phyloP scores from a whole-genome alignment of 176 grass and related monocot species.

The Triticum timopheevii region DNA sequence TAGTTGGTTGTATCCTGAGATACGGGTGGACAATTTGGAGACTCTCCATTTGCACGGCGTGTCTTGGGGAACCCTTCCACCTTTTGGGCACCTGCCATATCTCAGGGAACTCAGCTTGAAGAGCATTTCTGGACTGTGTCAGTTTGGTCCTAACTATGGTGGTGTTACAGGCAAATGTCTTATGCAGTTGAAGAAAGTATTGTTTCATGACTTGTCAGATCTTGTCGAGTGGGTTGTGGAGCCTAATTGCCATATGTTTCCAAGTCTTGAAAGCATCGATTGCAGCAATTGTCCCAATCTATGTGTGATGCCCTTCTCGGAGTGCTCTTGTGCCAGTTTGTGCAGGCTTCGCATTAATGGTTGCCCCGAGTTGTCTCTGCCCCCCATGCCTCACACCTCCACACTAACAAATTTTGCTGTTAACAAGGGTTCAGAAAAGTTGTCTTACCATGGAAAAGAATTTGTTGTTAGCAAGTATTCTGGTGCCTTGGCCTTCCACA shows the following conservation, averaged over 20 bases:
- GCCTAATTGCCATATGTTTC: background rate
- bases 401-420: background rate
- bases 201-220: background rate
- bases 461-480: background rate
- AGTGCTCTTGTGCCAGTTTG: background rate
- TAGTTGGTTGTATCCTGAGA: too few relatives aligned
- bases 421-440: background rate
- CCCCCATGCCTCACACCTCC: background rate
- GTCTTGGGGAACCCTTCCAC: too few relatives aligned
- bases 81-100: background rate
- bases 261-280: background rate
- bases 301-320: background rate
- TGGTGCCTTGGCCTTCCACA: slow-evolving; percentile 7
- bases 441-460: background rate
- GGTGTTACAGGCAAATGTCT: background rate
- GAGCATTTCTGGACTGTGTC: background rate
- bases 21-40: background rate
- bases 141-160: background rate
- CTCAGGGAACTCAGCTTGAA: background rate
- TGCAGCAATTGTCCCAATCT: background rate
- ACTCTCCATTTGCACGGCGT: background rate
- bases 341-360: fast-evolving
- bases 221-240: slow-evolving; percentile 12
- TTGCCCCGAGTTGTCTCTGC: background rate
- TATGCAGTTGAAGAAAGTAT: background rate